These are phyloP conservation scores for Fragaria iinumae DNA, from an alignment of 306 rosid genomes.

Conservation along the genomic window DNA sequence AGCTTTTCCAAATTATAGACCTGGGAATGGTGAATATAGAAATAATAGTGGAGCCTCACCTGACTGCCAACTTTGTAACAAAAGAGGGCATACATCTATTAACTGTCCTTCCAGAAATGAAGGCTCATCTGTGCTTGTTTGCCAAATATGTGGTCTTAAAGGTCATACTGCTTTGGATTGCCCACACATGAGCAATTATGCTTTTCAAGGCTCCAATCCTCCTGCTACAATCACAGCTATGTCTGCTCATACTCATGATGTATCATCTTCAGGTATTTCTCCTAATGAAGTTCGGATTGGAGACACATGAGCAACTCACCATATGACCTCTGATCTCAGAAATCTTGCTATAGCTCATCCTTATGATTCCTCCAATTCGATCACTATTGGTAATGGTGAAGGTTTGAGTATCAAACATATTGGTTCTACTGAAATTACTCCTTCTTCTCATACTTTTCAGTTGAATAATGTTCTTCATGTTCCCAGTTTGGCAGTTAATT, in stretches of 20 bases:
- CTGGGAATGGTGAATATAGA: rapidly evolving
- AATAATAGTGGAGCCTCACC: no score
- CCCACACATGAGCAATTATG: background rate
- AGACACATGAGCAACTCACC: background rate
- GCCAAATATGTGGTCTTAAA: background rate
- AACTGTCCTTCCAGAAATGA: background rate
- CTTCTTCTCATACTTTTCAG: no score
- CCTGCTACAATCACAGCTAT: background rate
- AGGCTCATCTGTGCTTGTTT: rapidly evolving
- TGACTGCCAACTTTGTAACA: background rate
- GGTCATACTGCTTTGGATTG: background rate
- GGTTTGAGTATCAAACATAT: background rate
- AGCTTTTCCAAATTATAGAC: no score
- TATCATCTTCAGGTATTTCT: no score
- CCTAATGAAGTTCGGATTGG: background rate
- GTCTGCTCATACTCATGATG: background rate
- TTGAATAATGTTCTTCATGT: background rate
- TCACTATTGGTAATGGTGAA: background rate
- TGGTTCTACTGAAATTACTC: background rate
- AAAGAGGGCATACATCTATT: rapidly evolving
- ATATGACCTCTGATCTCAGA: background rate
- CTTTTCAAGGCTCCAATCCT: background rate
- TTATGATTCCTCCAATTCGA: background rate
- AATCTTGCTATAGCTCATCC: no score
- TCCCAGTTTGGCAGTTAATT: background rate